Percentiles rank a stretch among this genome's conserved stretches.
These are phyloP conservation scores for Senna tora DNA, from an alignment of 306 rosid species.

Conservation along the genomic window DNA sequence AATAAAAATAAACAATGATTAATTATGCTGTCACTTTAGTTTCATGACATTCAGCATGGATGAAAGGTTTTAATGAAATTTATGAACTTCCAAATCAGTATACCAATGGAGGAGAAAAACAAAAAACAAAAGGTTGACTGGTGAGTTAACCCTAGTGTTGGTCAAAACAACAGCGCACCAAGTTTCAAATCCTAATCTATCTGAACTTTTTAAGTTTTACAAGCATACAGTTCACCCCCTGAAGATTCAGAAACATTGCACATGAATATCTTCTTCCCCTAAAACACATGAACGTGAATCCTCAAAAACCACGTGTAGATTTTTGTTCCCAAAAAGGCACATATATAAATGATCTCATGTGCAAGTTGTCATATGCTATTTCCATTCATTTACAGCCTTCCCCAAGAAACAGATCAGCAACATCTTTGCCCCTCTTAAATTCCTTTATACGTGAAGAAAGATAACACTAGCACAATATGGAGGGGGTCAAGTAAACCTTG, in stretches of 20 bases:
- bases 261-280: not conserved
- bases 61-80: slow-evolving; percentile 9
- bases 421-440: not conserved
- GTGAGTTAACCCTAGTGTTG: not conserved
- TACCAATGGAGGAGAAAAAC: slow-evolving; percentile 2
- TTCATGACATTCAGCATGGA: not conserved
- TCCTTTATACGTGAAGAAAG: not conserved
- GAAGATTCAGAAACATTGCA: not conserved
- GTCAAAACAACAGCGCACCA: not conserved
- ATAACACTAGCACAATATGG: not conserved
- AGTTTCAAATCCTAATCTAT: not conserved
- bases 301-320: not conserved
- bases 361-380: not conserved
- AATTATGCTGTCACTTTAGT: not conserved
- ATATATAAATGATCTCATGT: not conserved
- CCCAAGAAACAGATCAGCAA: not conserved
- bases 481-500: slow-evolving; percentile 13
- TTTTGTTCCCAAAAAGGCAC: not conserved
- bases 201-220: not conserved
- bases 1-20: slow-evolving; percentile 16
- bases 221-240: not conserved
- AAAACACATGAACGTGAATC: not conserved
- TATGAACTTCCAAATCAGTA: slow-evolving; percentile 16
- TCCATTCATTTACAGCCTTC: slow-evolving; percentile 18
- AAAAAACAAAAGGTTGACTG: not conserved